phyloP scores from a whole-genome alignment of 2,329 filamentous ascomycete genomes.

The Mariannaea sp. region DNA sequence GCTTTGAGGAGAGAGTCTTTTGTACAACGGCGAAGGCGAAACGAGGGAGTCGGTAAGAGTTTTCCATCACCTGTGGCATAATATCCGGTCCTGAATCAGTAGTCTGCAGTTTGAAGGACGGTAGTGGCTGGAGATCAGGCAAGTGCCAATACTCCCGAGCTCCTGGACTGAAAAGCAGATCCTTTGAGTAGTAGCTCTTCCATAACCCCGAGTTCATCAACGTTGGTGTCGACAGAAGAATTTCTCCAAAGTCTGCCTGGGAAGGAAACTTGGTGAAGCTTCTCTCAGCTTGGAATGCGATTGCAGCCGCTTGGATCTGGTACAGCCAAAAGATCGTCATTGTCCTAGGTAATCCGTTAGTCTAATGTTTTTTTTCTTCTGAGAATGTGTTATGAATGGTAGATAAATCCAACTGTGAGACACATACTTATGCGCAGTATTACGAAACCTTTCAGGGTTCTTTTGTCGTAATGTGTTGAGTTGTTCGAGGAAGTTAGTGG shows the following conservation, averaged over 20 bases:
- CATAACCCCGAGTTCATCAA: slow-evolving; percentile 42
- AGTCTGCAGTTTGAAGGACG: slow-evolving; percentile 18
- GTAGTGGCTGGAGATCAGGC: slow-evolving; percentile 40
- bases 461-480: slow-evolving; percentile 33
- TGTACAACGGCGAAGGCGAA: slow-evolving; percentile 42
- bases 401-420: too few relatives aligned
- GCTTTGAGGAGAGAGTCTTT: slow-evolving; percentile 25
- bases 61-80: neutral
- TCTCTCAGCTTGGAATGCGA: slow-evolving; percentile 30
- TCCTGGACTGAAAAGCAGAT: slow-evolving; percentile 38
- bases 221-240: slow-evolving; percentile 33
- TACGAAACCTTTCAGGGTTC: slow-evolving; percentile 40
- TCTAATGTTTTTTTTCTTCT: neutral
- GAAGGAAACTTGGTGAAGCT: slow-evolving; percentile 18
- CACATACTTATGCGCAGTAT: slow-evolving; percentile 41
- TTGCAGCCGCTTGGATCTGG: slow-evolving; percentile 40
- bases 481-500: slow-evolving; percentile 39
- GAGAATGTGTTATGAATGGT: neutral
- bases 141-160: slow-evolving; percentile 39
- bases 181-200: slow-evolving; percentile 41
- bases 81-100: neutral
- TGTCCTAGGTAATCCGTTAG: slow-evolving; percentile 22
- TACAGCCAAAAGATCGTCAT: slow-evolving; percentile 45
- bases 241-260: slow-evolving; percentile 28
- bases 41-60: slow-evolving; percentile 31